phyloP scores from a whole-genome alignment of 2,329 filamentous ascomycete species.

The Aspergillus sergii region DNA sequence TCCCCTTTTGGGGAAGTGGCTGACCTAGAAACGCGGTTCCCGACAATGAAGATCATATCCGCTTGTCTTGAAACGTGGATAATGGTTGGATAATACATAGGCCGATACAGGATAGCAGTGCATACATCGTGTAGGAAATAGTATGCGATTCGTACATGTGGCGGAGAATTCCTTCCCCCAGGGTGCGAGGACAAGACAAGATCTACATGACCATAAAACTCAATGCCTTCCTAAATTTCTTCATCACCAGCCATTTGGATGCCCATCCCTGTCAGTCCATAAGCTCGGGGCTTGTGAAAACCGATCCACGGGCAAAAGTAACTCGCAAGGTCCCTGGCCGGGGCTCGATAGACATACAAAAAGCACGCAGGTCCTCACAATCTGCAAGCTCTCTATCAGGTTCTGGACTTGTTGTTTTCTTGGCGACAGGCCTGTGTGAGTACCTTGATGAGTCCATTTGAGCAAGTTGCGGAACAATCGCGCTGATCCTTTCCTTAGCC shows the following conservation, averaged over 20 bases:
- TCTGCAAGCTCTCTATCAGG: not conserved
- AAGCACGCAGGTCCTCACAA: conserved; percentile 9
- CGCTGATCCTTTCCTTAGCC: conserved; percentile 16
- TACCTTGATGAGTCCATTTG: conserved; percentile 36
- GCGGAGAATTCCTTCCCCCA: not conserved
- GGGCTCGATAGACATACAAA: not conserved
- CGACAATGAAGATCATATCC: not conserved
- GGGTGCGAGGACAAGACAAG: not conserved
- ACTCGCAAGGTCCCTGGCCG: conserved; percentile 14
- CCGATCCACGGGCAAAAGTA: not conserved
- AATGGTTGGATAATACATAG: not conserved
- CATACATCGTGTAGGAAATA: not conserved
- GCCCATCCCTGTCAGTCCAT: not conserved
- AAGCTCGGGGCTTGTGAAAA: not conserved
- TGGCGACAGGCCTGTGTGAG: conserved; percentile 8
- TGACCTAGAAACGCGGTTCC: not conserved
- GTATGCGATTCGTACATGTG: not conserved
- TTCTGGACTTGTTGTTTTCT: not conserved
- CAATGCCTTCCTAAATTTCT: not conserved
- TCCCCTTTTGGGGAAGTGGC: not conserved
- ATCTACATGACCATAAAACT: not conserved
- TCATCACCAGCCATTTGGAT: not conserved
- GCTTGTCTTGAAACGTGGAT: not conserved
- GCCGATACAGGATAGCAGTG: not conserved
- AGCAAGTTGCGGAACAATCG: conserved; percentile 23